A percentile compares a stretch with the other conserved stretches of the same genome.
These are phyloP conservation scores for Sisymbrium irio DNA, from an alignment of 345 rosid genomes.

Conservation along the genomic window DNA sequence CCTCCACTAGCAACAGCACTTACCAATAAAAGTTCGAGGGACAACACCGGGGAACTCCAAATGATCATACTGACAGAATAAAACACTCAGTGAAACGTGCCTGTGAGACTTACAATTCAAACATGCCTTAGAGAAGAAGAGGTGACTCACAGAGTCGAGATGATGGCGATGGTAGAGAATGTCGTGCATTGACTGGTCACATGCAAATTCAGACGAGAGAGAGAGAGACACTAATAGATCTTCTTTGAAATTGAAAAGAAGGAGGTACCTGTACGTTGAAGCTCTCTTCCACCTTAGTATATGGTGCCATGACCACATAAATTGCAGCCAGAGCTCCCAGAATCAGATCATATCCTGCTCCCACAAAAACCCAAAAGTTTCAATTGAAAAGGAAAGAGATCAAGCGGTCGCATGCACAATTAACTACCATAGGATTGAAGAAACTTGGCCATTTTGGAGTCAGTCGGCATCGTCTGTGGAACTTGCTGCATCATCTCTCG, in stretches of 20 bases:
- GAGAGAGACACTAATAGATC: not conserved
- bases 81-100: not conserved
- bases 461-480: conserved; percentile 34
- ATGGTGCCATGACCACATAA: conserved; percentile 71
- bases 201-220: not conserved
- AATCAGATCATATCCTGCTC: conserved; percentile 71
- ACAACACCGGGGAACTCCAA: conserved; percentile 97
- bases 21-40: conserved; percentile 94
- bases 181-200: conserved; percentile 82
- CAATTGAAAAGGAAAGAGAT: not conserved
- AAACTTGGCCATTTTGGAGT: conserved; percentile 38
- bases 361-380: not conserved
- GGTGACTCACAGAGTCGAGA: conserved; percentile 62
- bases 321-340: conserved; percentile 78
- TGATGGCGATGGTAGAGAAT: conserved; percentile 70
- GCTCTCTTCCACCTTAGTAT: conserved; percentile 98
- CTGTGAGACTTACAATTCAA: not conserved
- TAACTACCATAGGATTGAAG: conserved; percentile 48
- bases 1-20: not conserved
- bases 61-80: conserved; percentile 71
- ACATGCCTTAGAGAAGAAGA: not conserved
- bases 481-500: not conserved
- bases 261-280: conserved; percentile 75
- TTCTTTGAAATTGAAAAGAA: not conserved
- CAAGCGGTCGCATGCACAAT: not conserved